Evolutionary conservation across 495 filamentous ascomycete species (phyloP).

Genomic region (Clohesyomyces aquaticus): DNA sequence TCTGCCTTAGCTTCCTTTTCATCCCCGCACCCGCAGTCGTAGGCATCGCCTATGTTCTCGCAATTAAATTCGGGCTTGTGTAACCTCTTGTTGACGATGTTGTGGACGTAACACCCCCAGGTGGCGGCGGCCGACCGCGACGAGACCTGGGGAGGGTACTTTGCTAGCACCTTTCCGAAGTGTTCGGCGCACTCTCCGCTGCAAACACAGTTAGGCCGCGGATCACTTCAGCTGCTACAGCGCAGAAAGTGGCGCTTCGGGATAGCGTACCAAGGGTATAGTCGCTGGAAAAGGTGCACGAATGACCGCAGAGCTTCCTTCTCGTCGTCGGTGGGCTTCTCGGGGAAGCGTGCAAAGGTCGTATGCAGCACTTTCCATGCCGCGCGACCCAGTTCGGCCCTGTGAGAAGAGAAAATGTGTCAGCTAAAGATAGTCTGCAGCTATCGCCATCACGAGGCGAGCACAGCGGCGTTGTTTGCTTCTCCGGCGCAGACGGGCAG

Average conservation of each 20-base stretch:
- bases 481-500: neutral
- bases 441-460: constrained; percentile 19
- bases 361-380: constrained; percentile 96
- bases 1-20: constrained; percentile 57
- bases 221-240: constrained; percentile 27
- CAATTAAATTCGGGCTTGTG: constrained; percentile 86
- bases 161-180: constrained; percentile 78
- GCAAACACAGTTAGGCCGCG: constrained; percentile 31
- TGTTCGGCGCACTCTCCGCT: constrained; percentile 94
- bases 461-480: constrained; percentile 17
- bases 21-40: constrained; percentile 93
- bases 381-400: constrained; percentile 84
- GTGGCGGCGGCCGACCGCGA: constrained; percentile 80
- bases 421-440: constrained; percentile 20
- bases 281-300: constrained; percentile 84
- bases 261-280: constrained; percentile 78
- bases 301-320: constrained; percentile 80
- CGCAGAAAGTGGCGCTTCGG: constrained; percentile 24
- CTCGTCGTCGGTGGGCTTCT: constrained; percentile 80
- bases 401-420: constrained; percentile 44
- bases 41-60: constrained; percentile 83
- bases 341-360: constrained; percentile 90
- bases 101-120: constrained; percentile 95
- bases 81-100: constrained; percentile 87
- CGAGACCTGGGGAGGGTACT: constrained; percentile 90